Percentiles rank a stretch among this genome's conserved stretches.
These are phyloP conservation scores for Carex littledalei DNA, from an alignment of 176 grass and related monocot species.

Conservation along the genomic window DNA sequence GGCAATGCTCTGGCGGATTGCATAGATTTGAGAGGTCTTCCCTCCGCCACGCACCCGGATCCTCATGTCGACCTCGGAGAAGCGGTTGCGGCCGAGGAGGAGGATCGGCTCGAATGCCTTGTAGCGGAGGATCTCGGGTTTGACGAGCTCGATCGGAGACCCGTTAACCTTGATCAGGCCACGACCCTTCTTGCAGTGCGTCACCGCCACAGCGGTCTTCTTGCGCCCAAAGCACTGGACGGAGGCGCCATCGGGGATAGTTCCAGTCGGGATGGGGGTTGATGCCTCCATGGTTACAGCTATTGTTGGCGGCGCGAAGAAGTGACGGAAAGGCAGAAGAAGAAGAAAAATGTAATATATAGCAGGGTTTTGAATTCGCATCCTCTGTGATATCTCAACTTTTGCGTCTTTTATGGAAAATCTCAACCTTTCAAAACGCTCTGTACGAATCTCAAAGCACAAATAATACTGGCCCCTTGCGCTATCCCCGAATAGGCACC, in stretches of 20 bases:
- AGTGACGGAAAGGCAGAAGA: no score
- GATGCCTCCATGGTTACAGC: neutral
- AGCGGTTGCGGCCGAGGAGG: constrained; percentile 48
- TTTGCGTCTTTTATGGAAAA: no score
- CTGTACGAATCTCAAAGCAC: no score
- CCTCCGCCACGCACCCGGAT: constrained; percentile 73
- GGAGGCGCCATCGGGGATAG: constrained; percentile 32
- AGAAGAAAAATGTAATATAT: no score
- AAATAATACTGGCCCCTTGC: no score
- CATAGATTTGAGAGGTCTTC: constrained; percentile 78
- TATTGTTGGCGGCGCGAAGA: no score
- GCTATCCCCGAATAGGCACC: no score
- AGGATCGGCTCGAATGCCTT: constrained; percentile 79
- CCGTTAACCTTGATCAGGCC: constrained; percentile 87
- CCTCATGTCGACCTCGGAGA: constrained; percentile 77
- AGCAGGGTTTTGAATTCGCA: no score
- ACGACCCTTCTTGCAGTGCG: constrained; percentile 67
- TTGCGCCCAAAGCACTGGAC: constrained; percentile 86
- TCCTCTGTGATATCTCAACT: no score
- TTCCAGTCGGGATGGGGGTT: neutral
- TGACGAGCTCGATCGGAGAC: constrained; percentile 65
- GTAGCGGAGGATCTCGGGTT: constrained; percentile 65
- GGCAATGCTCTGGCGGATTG: constrained; percentile 73
- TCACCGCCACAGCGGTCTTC: constrained; percentile 77
- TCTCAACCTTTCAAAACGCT: no score